Percentiles rank a stretch among this genome's conserved stretches.
Evolutionary conservation across 257 asterid genomes (phyloP).

Genomic region (Petrea volubilis): DNA sequence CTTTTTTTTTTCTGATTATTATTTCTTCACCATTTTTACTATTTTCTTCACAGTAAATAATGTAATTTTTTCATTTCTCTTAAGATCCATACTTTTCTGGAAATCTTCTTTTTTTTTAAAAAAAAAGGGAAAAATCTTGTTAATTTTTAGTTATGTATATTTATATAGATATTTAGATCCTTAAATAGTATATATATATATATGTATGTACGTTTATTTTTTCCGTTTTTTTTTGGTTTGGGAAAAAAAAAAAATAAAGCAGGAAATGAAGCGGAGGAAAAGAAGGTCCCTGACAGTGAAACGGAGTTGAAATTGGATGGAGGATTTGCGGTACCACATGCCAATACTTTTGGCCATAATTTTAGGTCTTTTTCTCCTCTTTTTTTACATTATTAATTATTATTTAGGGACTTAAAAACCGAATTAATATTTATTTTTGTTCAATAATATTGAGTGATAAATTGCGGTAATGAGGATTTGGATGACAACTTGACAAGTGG

Average conservation of each 20-base stretch:
- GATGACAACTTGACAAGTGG: background rate
- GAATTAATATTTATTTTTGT: background rate
- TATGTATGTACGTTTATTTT: background rate
- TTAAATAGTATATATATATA: background rate
- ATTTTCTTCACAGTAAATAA: background rate
- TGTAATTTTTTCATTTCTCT: background rate
- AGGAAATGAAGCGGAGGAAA: conserved; percentile 56
- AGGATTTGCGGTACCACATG: conserved; percentile 66
- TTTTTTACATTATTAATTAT: background rate
- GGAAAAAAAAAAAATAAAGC: conserved; percentile 29
- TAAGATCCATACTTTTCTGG: conserved; percentile 9
- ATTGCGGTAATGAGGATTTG: too few species aligned
- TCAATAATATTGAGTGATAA: background rate
- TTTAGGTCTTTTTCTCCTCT: conserved; percentile 56
- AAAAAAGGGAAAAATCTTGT: too few species aligned
- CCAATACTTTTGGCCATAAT: conserved; percentile 77
- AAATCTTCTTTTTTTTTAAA: too few species aligned
- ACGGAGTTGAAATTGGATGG: conserved; percentile 47
- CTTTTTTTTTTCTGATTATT: background rate
- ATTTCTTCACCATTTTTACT: background rate
- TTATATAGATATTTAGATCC: background rate
- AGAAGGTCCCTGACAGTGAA: conserved; percentile 28
- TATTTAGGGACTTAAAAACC: background rate
- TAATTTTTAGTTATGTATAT: background rate
- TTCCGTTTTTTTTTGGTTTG: background rate